Evolutionary conservation across 306 rosid genomes (phyloP).

Genomic region (Carpinus viminea): DNA sequence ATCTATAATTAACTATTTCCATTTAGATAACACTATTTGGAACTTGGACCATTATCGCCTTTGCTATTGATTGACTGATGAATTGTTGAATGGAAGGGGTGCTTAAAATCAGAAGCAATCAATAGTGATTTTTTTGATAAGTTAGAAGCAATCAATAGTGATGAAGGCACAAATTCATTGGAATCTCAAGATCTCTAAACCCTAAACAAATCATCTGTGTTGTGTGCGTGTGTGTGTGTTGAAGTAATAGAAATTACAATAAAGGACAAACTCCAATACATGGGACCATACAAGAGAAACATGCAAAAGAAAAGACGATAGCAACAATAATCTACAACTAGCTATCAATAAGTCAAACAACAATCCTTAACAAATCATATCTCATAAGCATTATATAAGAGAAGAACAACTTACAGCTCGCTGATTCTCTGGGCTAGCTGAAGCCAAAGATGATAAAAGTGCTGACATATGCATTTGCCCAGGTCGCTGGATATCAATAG

Average conservation of each 20-base stretch:
- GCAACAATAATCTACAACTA: no score
- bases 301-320: background rate
- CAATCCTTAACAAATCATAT: background rate
- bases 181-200: background rate
- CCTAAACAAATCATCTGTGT: background rate
- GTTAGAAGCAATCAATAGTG: background rate
- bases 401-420: conserved; percentile 51
- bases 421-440: conserved; percentile 76
- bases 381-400: background rate
- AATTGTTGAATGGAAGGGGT: background rate
- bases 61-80: background rate
- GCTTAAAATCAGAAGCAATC: background rate
- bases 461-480: conserved; percentile 50
- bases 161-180: background rate
- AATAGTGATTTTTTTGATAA: background rate
- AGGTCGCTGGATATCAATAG: conserved; percentile 47
- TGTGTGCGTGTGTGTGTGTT: no score
- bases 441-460: conserved; percentile 81
- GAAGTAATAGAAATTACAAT: no score
- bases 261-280: background rate
- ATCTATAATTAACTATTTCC: background rate
- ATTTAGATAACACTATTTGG: background rate
- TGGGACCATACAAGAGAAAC: background rate
- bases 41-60: background rate
- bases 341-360: background rate